Conservation (phyloP, 2,329 filamentous ascomycete species). For the Drechslerella dactyloides region DNA sequence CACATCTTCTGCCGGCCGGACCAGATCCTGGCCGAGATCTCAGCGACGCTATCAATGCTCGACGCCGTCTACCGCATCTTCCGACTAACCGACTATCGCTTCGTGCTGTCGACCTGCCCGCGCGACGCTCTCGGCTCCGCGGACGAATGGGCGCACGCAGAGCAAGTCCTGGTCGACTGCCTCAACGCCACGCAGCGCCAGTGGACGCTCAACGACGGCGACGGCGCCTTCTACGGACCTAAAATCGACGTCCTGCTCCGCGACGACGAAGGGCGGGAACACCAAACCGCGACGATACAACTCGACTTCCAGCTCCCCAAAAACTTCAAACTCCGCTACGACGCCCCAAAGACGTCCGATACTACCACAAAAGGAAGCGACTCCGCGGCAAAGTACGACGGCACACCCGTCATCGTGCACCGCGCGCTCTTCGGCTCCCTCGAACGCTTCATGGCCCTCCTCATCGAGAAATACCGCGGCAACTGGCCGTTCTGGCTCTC, state of each 20-base stretch:
- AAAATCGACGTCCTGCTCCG: conserved; percentile 87
- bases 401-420: conserved; percentile 77
- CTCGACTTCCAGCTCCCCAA: conserved; percentile 88
- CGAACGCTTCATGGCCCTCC: conserved; percentile 80
- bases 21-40: conserved; percentile 77
- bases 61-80: conserved; percentile 74
- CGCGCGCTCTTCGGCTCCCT: conserved; percentile 83
- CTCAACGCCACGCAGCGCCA: conserved; percentile 69
- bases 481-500: conserved; percentile 89
- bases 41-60: conserved; percentile 75
- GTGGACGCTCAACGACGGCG: conserved; percentile 79
- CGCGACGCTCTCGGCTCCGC: conserved; percentile 77
- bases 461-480: conserved; percentile 82
- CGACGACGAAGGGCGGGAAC: conserved; percentile 81
- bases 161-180: conserved; percentile 69
- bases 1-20: conserved; percentile 85
- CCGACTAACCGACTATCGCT: conserved; percentile 72
- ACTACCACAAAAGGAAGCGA: neutral
- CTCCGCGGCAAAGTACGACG: conserved; percentile 56
- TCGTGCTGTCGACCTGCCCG: conserved; percentile 80
- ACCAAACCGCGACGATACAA: conserved; percentile 87
- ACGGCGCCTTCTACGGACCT: conserved; percentile 88
- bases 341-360: conserved; percentile 56
- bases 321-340: conserved; percentile 78
- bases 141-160: conserved; percentile 70